Base-by-base conservation (phyloP, 139 green algal species). In the Chlorella sp. region DNA sequence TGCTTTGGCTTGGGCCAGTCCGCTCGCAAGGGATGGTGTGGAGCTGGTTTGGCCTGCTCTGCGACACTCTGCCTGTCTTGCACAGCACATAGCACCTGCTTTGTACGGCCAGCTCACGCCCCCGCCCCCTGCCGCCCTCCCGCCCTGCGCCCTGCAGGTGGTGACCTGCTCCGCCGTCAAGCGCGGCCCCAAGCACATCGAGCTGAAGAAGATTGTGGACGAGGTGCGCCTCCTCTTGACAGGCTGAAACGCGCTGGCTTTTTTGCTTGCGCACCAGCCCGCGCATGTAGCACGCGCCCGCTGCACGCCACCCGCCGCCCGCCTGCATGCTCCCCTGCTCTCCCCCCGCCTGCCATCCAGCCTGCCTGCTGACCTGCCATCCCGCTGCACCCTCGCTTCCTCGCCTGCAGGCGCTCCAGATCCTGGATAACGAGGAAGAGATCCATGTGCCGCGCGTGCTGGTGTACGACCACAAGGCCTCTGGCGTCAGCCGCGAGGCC, bases 121-220 rank as follows among this genome's bases (percentile, higher is more conserved):
- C 11, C 46, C 7, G 8, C 46, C 51, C 51, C 9, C 51, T 11
- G 13, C 9, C 24, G 51, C 51, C 51, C 16, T 11, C 51, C 51
- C 51, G 22, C 11, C 51, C 14, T 24, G 51, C 51, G 13, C 51
- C 4, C 13, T 24, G 51, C 51, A 60, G 51, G 51, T 92, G 36
- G 48, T 93, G 60, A 92, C 89, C 40, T 84, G 72, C 73, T 93
- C 90, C 30, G 94, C 85, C 19, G 94, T 97, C 9, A 94, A 93
- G 88, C 93, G 96, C 32, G 96, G 94, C 34, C 76, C 89, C 65
- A 99, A 99, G 88, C 46, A 72, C 54, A 94, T 99, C 67, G 69
- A 90, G 67, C 91, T 99, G 48, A 99, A 99, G 82, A 77, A 77
- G 5, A 96, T 98, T 73, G 94, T 95, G 8, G 95, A 98, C 81